Evolutionary conservation across 2,329 filamentous ascomycete genomes (phyloP).

Genomic region (Paraconiothyrium sp.): DNA sequence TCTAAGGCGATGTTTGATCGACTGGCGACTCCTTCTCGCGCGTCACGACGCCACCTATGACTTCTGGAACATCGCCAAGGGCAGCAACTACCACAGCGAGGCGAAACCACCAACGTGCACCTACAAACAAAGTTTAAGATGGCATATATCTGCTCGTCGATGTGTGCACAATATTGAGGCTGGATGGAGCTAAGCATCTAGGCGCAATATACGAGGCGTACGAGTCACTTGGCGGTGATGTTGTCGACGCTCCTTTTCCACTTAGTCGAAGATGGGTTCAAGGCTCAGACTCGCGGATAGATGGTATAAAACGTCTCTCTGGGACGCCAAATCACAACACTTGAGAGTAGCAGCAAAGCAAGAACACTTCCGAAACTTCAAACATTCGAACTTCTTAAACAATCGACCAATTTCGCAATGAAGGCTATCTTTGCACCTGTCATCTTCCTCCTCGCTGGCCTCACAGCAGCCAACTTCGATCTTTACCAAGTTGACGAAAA

Average conservation of each 20-base stretch:
- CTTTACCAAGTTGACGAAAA: conserved; percentile 2
- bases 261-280: background rate
- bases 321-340: background rate
- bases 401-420: background rate
- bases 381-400: background rate
- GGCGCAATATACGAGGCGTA: background rate
- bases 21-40: background rate
- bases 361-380: background rate
- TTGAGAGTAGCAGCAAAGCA: background rate
- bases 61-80: background rate
- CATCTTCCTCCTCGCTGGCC: background rate
- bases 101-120: background rate
- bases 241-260: background rate
- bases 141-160: background rate
- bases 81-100: background rate
- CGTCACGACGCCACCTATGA: background rate
- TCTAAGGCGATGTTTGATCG: background rate
- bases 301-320: background rate
- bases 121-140: background rate
- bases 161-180: background rate
- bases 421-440: background rate
- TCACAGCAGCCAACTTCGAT: conserved; percentile 1
- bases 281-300: background rate
- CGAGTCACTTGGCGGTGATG: background rate
- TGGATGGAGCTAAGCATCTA: background rate